Evolutionary conservation across 768 basidiomycete genomes (phyloP), one percentile per base, ranked within the genome.

Genomic region (Pilatotrama ljubarskyi): DNA sequence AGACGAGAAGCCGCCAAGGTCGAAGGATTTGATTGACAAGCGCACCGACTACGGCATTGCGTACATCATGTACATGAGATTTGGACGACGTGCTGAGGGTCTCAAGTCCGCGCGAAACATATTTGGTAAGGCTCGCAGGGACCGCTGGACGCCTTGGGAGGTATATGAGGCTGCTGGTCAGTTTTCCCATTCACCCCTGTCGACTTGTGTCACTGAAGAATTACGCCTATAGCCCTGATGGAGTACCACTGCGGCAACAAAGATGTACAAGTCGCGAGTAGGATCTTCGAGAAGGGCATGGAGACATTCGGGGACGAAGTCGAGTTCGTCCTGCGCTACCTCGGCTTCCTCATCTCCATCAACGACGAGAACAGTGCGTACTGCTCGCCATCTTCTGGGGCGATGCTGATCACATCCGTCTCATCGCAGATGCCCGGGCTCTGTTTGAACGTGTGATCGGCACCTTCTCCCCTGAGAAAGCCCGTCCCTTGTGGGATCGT

Each of bases 211-310:
- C 25, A 47, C 32, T 48, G 46, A 48, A 11, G 6, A 36, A 41
- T 10, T 53, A 40, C 11, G 18, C 49, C 11, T 59, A 17, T 69
- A 95, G 97, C 97, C 0, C 71, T 95, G 66, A 91, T 96, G 85
- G 97, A 98, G 72, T 97, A 97, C 69, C 94, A 97, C 71, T 83
- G 83, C 69, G 61, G 61, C 24, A 91, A 87, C 68, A 90, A 90
- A 56, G 88, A 91, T 46, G 75, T 83, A 3, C 81, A 81, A 43
- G 87, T 98, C 25, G 91, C 95, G 0, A 90, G 86, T 44, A 83
- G 94, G 44, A 95, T 99, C 61, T 98, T 96, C 70, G 95, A 98
- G 73, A 89, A 91, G 64, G 97, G 95, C 25, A 75, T 97, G 69
- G 93, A 95, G 69, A 75, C 79, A 14, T 97, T 91, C 70, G 84